These are phyloP conservation scores for Escovopsis sp. DNA, from an alignment of 2,329 filamentous ascomycete species.

Conservation along the genomic window DNA sequence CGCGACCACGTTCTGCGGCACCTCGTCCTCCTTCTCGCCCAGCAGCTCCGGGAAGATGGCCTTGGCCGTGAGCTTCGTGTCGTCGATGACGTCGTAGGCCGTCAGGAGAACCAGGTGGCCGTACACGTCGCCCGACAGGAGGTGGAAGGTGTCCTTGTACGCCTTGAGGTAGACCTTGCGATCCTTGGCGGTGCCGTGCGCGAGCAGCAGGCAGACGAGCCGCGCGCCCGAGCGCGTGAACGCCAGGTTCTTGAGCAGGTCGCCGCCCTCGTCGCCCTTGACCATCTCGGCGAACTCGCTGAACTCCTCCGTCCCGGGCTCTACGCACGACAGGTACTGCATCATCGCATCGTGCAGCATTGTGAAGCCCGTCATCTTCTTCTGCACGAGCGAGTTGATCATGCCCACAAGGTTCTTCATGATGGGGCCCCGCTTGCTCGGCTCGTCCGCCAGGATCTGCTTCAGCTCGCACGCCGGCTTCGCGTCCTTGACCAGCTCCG, in stretches of 20 bases:
- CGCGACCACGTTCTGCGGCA: slow-evolving; percentile 47
- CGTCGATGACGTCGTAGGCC: slow-evolving; percentile 83
- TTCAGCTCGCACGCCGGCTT: slow-evolving; percentile 53
- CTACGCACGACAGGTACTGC: slow-evolving; percentile 78
- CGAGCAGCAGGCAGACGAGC: slow-evolving; percentile 66
- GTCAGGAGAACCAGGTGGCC: slow-evolving; percentile 72
- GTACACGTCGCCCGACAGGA: slow-evolving; percentile 66
- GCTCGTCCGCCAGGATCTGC: slow-evolving; percentile 57
- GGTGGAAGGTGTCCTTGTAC: slow-evolving; percentile 77
- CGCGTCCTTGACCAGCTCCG: slow-evolving; percentile 42
- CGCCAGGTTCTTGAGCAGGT: slow-evolving; percentile 85
- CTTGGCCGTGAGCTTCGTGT: slow-evolving; percentile 79
- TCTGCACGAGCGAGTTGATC: slow-evolving; percentile 87
- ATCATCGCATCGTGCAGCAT: slow-evolving; percentile 98
- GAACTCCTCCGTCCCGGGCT: slow-evolving; percentile 63
- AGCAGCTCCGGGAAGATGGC: slow-evolving; percentile 77
- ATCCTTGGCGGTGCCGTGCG: slow-evolving; percentile 81
- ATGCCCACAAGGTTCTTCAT: slow-evolving; percentile 74
- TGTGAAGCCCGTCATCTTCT: slow-evolving; percentile 92
- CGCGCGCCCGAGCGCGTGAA: slow-evolving; percentile 84
- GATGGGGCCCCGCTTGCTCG: slow-evolving; percentile 75
- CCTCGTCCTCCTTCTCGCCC: slow-evolving; percentile 49
- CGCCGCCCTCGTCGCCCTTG: slow-evolving; percentile 81
- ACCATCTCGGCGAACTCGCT: slow-evolving; percentile 79
- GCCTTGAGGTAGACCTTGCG: slow-evolving; percentile 75